Base-by-base conservation (phyloP, 106 monocot species). In the Chionographis japonica region DNA sequence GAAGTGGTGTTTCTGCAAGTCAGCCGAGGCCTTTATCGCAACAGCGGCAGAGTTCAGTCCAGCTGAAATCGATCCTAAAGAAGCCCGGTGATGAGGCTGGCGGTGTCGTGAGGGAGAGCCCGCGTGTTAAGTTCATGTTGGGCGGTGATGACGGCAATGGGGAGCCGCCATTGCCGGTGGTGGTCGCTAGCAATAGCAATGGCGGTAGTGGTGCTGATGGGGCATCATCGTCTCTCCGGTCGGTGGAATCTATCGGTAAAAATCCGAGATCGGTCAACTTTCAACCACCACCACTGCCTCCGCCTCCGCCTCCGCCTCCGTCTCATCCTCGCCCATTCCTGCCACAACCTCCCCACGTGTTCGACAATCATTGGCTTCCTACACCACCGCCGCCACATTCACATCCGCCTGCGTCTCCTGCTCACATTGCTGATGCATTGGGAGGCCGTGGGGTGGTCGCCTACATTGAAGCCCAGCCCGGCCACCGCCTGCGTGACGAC, bases 51-150 rank as follows among this genome's bases (percentile, higher is more conserved):
- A 49, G 6, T 20, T 63, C 16, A 27, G 46, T 46, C 27, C 84
- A 59, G 59, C 79, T 63, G 4, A 89, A 89, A 60, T 89, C 89
- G 2, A 74, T 73, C 43, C 79, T 89, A 2, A 89, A 89, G 73
- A 89, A 82, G 67, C 82, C 76, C 2, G 58, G 40, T 10, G 79
- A 85, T 15, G 87, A 80, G 17, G 39, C 58, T 4, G 58, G 66
- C 9, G 19, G 51, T 3, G 50, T 35, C 15, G 69, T 18, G 12
- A 80, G 68, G 50, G 84, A 83, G 65, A 71, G 60, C 51, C 81
- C 77, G 27, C 72, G 89, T 4, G 89, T 89, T 9, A 89, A 77
- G 39, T 89, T 89, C 63, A 65, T 83, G 65, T 37, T 89, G 11
- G 79, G 60, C 1, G 66, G 73, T 14, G 77, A 56, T 16, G 68